phyloP scores from a whole-genome alignment of 179 eudicot species.

The Silene vulgaris region DNA sequence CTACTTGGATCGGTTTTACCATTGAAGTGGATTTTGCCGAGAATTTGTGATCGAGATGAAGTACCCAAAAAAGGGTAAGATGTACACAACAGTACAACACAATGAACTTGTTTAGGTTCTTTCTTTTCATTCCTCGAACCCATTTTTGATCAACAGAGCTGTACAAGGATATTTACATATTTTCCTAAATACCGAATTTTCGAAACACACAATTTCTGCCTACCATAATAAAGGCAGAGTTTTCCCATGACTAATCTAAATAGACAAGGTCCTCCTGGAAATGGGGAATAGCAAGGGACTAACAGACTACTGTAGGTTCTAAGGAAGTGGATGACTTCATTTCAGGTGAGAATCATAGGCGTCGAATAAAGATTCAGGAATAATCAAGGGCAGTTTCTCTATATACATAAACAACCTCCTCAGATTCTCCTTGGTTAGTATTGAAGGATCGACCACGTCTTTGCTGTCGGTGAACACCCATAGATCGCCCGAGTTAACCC shows the following conservation, averaged over 20 bases:
- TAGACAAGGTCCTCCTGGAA: constrained; percentile 14
- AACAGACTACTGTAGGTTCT: background rate
- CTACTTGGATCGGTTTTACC: too few species aligned
- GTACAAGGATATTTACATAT: constrained; percentile 25
- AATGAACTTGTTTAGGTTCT: background rate
- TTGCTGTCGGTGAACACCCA: constrained; percentile 73
- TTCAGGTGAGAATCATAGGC: constrained; percentile 73
- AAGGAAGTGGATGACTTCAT: constrained; percentile 19
- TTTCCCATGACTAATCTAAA: constrained; percentile 31
- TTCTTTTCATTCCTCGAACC: constrained; percentile 14
- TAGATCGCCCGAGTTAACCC: constrained; percentile 84
- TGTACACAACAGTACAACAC: background rate
- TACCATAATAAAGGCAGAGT: constrained; percentile 31
- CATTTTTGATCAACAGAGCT: constrained; percentile 18
- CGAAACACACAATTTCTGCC: constrained; percentile 29
- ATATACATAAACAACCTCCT: constrained; percentile 86
- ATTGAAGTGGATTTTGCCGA: too few species aligned
- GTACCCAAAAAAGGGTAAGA: too few species aligned
- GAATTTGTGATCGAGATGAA: too few species aligned
- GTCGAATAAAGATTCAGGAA: constrained; percentile 71
- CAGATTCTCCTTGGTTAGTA: constrained; percentile 66
- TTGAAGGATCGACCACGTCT: constrained; percentile 62
- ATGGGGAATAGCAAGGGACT: constrained; percentile 15
- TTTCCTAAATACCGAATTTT: constrained; percentile 20
- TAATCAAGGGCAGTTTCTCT: constrained; percentile 83